Base-by-base conservation (phyloP, 257 asterid genomes). In the Catharanthus roseus region DNA sequence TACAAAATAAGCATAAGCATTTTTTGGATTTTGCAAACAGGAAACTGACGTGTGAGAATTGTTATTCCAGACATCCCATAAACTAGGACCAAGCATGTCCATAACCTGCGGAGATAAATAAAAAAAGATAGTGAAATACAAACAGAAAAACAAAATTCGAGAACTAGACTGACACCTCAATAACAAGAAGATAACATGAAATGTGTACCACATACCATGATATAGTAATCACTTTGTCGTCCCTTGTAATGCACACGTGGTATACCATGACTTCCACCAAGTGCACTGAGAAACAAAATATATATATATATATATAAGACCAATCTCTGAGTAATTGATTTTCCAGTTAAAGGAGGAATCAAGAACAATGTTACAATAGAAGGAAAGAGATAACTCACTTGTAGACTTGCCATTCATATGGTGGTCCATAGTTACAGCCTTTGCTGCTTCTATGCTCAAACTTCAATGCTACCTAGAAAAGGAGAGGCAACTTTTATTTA, bases 41-140 rank as follows among this genome's bases (percentile, higher is more conserved):
- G 65, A 69, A 60, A 69, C 86, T 86, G 23, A 90, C 98, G 87
- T 72, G 70, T 82, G 86, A 44, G 96, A 85, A 65, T 87, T 88
- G 58, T 81, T 88, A 74, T 84, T 85, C 97, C 96, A 93, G 60
- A 88, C 89, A 80, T 90, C 97, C 90, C 89, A 87, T 39, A 93
- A 79, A 80, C 95, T 93, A 28, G 97, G 98, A 41, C 98, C 98
- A 73, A 93, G 97, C 87, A 88, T 88, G 76, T 90, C 98, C 98
- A 93, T 93, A 65, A 93, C 97, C 98, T 93, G 90, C 65, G 81
- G 78, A 74, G 9, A 68, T 60, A 21, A 54, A 15, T 24, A 50
- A n/a, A 65, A 21, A 24, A n/a, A n/a, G n/a, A 41, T 18, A 39
- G 50, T 50, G 21, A 26, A 57, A 56, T 15, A 33, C 28, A 12